These are phyloP conservation scores for Aspergillus eucalypticola DNA, from an alignment of 2,329 filamentous ascomycete genomes.

Conservation along the genomic window DNA sequence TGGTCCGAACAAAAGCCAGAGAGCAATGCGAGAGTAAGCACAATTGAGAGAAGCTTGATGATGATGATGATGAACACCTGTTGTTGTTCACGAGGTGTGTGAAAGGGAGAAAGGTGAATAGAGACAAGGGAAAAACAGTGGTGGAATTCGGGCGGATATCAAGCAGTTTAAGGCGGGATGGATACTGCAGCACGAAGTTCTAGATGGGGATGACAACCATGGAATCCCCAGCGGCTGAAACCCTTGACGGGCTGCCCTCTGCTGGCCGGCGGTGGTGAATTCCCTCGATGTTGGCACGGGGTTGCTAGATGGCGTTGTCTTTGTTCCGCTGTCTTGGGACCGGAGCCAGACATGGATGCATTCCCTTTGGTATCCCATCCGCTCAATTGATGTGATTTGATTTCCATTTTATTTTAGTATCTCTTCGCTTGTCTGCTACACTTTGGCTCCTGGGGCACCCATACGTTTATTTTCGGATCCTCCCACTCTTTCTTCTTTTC, in stretches of 20 bases:
- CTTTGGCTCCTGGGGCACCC: constrained; percentile 1
- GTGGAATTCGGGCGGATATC: constrained; percentile 12
- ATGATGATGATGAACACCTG: neutral
- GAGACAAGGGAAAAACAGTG: neutral
- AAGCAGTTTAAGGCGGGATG: constrained; percentile 14
- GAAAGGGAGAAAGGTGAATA: neutral
- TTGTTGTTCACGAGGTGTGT: neutral
- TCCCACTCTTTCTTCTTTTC: constrained; percentile 8
- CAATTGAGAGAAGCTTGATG: neutral
- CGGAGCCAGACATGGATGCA: constrained; percentile 7
- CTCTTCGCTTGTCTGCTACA: constrained; percentile 4
- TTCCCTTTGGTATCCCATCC: constrained; percentile 4
- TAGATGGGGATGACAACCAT: constrained; percentile 14
- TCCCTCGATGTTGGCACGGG: constrained; percentile 7
- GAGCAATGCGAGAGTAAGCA: neutral
- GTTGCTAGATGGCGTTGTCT: constrained; percentile 16
- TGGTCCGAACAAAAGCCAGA: too few species aligned
- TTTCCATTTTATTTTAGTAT: constrained; percentile 5
- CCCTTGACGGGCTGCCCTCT: constrained; percentile 6
- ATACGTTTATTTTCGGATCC: constrained; percentile 11
- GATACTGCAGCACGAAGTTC: constrained; percentile 24
- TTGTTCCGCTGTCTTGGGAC: constrained; percentile 24
- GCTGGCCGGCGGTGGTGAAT: constrained; percentile 1
- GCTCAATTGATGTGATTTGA: neutral
- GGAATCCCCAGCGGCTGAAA: constrained; percentile 11